Percentiles rank a stretch among this genome's conserved stretches.
Conservation (phyloP, 2,329 filamentous ascomycete species). For the Geoglossum cookeanum region DNA sequence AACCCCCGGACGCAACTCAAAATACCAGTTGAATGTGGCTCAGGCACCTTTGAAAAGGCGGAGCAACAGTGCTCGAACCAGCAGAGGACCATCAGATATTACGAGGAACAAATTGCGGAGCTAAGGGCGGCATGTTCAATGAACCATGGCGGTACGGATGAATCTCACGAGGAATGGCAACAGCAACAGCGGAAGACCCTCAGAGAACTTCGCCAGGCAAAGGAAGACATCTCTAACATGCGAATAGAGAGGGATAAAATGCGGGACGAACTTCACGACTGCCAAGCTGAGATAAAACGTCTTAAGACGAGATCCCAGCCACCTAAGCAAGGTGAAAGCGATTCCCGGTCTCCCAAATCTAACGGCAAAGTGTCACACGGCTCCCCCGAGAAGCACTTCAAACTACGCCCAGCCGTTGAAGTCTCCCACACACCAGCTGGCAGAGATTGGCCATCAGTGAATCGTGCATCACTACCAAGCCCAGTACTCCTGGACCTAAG, state of each 20-base stretch:
- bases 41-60: not conserved
- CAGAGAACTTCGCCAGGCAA: constrained; percentile 28
- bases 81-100: not conserved
- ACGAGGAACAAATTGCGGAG: not conserved
- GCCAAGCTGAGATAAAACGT: constrained; percentile 33
- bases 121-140: constrained; percentile 3
- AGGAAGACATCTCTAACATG: constrained; percentile 30
- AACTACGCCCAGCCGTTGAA: not conserved
- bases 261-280: constrained; percentile 32
- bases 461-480: not conserved
- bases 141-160: constrained; percentile 7
- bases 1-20: not conserved
- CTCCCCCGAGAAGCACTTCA: not conserved
- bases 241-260: constrained; percentile 34
- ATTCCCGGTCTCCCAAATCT: not conserved
- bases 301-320: not conserved
- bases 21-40: not conserved
- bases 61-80: not conserved
- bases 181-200: constrained; percentile 25
- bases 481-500: not conserved
- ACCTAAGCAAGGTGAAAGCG: not conserved
- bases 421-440: not conserved
- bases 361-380: not conserved
- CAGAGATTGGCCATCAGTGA: not conserved
- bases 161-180: constrained; percentile 21